Evolutionary conservation across 805 yeast species (phyloP).

Genomic region (Brettanomyces bruxellensis): DNA sequence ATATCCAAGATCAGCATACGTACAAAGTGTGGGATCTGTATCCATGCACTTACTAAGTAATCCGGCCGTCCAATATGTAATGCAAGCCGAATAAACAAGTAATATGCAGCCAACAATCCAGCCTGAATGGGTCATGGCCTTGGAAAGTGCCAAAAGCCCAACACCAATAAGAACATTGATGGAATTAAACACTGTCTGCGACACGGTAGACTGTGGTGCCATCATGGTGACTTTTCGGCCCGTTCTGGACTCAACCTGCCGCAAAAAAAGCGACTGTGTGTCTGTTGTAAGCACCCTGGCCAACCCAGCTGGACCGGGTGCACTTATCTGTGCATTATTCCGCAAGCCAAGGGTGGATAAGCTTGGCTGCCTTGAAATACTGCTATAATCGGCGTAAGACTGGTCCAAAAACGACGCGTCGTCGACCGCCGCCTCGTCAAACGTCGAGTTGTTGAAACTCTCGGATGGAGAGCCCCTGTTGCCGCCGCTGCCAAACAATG

Average conservation of each 20-base stretch:
- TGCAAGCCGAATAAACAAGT: slow-evolving; percentile 48
- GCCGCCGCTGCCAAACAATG: slow-evolving; percentile 26
- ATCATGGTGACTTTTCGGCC: slow-evolving; percentile 65
- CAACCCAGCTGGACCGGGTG: slow-evolving; percentile 3
- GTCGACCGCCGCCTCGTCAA: slow-evolving; percentile 31
- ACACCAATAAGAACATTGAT: slow-evolving; percentile 62
- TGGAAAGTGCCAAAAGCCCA: slow-evolving; percentile 58
- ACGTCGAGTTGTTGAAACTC: slow-evolving; percentile 10
- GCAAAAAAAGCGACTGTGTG: slow-evolving; percentile 19
- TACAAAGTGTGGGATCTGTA: slow-evolving; percentile 69
- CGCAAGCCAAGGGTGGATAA: slow-evolving; percentile 3
- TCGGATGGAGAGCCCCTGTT: neutral
- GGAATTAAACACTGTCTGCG: slow-evolving; percentile 60
- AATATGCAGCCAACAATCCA: slow-evolving; percentile 57
- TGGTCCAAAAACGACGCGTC: slow-evolving; percentile 33
- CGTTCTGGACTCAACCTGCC: slow-evolving; percentile 58
- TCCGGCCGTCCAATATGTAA: slow-evolving; percentile 72
- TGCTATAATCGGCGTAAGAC: slow-evolving; percentile 15
- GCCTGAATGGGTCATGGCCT: slow-evolving; percentile 56
- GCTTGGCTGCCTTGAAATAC: slow-evolving; percentile 11
- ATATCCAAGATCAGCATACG: slow-evolving; percentile 83
- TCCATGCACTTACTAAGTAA: slow-evolving; percentile 68
- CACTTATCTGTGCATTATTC: slow-evolving; percentile 3
- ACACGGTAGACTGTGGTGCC: slow-evolving; percentile 74
- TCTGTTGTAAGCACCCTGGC: slow-evolving; percentile 17